A percentile compares a stretch with the other conserved stretches of the same genome.
Evolutionary conservation across 192 early-diverging fungal genomes (phyloP).

Genomic region (Chytriomyces sp.): DNA sequence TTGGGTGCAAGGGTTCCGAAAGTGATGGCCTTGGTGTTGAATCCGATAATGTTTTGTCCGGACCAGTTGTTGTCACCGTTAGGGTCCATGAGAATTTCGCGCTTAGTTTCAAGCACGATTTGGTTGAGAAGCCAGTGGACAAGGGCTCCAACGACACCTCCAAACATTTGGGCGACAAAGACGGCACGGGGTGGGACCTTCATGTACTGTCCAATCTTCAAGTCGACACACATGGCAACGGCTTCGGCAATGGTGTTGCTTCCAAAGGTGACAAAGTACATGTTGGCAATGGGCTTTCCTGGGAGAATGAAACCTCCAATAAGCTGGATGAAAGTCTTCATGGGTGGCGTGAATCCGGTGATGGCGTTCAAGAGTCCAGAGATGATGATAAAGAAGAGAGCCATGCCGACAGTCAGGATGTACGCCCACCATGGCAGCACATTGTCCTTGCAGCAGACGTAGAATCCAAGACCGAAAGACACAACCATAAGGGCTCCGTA

Average conservation of each 20-base stretch:
- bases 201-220: slow-evolving; percentile 45
- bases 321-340: slow-evolving; percentile 2
- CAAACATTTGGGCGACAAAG: slow-evolving; percentile 74
- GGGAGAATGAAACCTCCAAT: slow-evolving; percentile 40
- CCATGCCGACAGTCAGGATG: slow-evolving; percentile 47
- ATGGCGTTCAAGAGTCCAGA: slow-evolving; percentile 42
- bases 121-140: slow-evolving; percentile 26
- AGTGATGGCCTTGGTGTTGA: slow-evolving; percentile 76
- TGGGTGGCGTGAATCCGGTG: background rate
- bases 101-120: slow-evolving; percentile 6
- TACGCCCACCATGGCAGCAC: slow-evolving; percentile 37
- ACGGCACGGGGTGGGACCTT: slow-evolving; percentile 69
- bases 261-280: slow-evolving; percentile 74
- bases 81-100: slow-evolving; percentile 19
- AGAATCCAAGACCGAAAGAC: slow-evolving; percentile 25
- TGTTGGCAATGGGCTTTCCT: slow-evolving; percentile 65
- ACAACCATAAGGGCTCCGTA: slow-evolving; percentile 50
- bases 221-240: slow-evolving; percentile 60
- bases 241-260: slow-evolving; percentile 68
- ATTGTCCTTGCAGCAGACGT: background rate
- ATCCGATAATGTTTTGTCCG: slow-evolving; percentile 62
- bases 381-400: slow-evolving; percentile 59
- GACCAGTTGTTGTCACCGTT: slow-evolving; percentile 68
- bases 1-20: slow-evolving; percentile 69
- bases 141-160: slow-evolving; percentile 61